phyloP scores from a whole-genome alignment of 768 basidiomycete species.

The Suillus weaverae region DNA sequence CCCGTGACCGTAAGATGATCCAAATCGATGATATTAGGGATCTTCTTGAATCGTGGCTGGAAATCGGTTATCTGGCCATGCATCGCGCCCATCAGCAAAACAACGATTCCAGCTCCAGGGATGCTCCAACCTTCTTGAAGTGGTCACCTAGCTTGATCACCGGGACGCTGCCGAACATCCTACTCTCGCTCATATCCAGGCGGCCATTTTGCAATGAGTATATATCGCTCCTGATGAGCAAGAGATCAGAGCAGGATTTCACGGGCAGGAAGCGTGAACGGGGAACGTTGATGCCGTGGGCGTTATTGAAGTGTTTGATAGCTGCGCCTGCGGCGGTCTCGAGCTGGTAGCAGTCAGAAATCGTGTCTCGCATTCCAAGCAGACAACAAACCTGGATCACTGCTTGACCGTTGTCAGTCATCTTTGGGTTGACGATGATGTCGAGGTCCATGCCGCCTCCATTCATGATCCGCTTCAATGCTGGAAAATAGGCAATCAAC shows the following conservation, averaged over 20 bases:
- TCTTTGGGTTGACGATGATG: slow-evolving; percentile 93
- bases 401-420: slow-evolving; percentile 80
- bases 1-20: slow-evolving; percentile 95
- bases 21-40: slow-evolving; percentile 86
- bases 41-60: slow-evolving; percentile 94
- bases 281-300: slow-evolving; percentile 93
- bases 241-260: slow-evolving; percentile 83
- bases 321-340: slow-evolving; percentile 94
- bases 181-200: slow-evolving; percentile 76
- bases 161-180: slow-evolving; percentile 88
- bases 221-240: slow-evolving; percentile 90
- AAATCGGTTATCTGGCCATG: slow-evolving; percentile 70
- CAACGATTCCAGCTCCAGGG: neutral
- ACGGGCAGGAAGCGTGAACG: slow-evolving; percentile 92
- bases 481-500: slow-evolving; percentile 35
- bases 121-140: slow-evolving; percentile 81
- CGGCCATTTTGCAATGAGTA: slow-evolving; percentile 90
- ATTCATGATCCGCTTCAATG: slow-evolving; percentile 90
- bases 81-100: neutral
- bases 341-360: slow-evolving; percentile 41
- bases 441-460: slow-evolving; percentile 86
- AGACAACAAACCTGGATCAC: slow-evolving; percentile 65
- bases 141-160: slow-evolving; percentile 96
- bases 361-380: slow-evolving; percentile 8
- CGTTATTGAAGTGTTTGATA: slow-evolving; percentile 90